phyloP scores from a whole-genome alignment of 176 grass and related monocot species.

The Musa beccarii region DNA sequence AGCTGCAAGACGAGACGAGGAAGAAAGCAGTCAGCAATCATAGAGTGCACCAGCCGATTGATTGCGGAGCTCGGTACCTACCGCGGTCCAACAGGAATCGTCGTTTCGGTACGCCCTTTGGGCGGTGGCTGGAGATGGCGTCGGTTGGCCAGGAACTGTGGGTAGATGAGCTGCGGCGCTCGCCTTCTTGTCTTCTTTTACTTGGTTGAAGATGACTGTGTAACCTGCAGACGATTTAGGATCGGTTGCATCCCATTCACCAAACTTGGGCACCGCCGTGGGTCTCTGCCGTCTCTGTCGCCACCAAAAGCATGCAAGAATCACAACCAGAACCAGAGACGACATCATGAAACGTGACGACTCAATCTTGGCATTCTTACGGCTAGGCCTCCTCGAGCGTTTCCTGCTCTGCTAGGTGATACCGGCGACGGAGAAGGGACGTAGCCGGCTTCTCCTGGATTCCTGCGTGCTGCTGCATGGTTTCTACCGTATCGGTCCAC shows the following conservation, averaged over 20 bases:
- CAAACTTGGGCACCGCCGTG: conserved; percentile 6
- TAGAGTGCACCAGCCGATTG: too few relatives aligned
- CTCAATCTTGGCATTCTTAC: neutral
- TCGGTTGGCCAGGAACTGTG: neutral
- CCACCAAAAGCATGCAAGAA: neutral
- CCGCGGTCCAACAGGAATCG: neutral
- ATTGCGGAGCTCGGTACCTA: neutral
- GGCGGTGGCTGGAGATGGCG: neutral
- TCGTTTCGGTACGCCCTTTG: neutral
- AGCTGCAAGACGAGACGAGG: neutral
- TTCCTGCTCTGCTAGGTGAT: neutral
- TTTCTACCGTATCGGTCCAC: neutral
- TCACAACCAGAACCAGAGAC: neutral
- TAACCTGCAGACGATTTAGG: neutral
- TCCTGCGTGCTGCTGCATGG: neutral
- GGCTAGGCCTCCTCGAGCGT: neutral
- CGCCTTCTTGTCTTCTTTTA: conserved; percentile 15
- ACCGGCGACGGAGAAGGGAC: neutral
- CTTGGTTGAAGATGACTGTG: conserved; percentile 15
- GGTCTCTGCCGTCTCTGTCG: neutral
- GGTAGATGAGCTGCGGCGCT: neutral
- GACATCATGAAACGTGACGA: too few relatives aligned
- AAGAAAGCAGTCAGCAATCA: neutral
- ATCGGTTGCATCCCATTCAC: conserved; percentile 1
- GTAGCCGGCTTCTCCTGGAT: neutral